Conservation (phyloP, 306 rosid genomes). For the Abrus precatorius region DNA sequence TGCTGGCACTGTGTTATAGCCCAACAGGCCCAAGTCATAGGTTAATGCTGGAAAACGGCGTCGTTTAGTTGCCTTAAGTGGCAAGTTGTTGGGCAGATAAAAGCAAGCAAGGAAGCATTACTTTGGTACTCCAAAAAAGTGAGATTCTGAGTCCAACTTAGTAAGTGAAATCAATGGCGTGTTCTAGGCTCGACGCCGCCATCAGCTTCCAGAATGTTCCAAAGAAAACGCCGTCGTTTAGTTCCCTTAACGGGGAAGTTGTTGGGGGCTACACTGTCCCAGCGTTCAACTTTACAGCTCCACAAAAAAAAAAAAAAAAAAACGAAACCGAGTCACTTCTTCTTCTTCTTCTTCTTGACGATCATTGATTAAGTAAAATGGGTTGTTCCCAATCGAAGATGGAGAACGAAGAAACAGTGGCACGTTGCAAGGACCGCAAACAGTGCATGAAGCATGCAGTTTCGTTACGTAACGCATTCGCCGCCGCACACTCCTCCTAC, state of each 20-base stretch:
- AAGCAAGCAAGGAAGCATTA: no score
- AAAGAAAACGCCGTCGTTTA: conserved; percentile 31
- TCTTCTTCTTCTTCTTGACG: no score
- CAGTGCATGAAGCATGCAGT: conserved; percentile 72
- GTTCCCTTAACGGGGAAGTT: conserved; percentile 19
- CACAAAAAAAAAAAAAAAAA: no score
- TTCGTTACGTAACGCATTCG: conserved; percentile 74
- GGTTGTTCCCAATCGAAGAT: conserved; percentile 88
- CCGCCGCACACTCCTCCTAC: conserved; percentile 81
- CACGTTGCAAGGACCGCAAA: conserved; percentile 80
- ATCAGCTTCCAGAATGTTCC: neutral
- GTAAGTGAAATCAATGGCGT: neutral
- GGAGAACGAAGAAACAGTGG: conserved; percentile 85
- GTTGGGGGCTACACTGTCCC: neutral
- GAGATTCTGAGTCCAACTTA: neutral
- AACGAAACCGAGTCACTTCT: no score
- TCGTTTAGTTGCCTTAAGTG: conserved; percentile 18
- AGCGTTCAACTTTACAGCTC: no score
- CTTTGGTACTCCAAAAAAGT: conserved; percentile 12
- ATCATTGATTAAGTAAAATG: conserved; percentile 48
- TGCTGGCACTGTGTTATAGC: neutral
- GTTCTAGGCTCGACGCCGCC: neutral
- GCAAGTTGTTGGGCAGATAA: neutral
- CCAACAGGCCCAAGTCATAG: neutral
- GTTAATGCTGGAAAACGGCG: neutral